Evolutionary conservation across 73 alveolate genomes (phyloP).

Genomic region (Urostyla sp.): DNA sequence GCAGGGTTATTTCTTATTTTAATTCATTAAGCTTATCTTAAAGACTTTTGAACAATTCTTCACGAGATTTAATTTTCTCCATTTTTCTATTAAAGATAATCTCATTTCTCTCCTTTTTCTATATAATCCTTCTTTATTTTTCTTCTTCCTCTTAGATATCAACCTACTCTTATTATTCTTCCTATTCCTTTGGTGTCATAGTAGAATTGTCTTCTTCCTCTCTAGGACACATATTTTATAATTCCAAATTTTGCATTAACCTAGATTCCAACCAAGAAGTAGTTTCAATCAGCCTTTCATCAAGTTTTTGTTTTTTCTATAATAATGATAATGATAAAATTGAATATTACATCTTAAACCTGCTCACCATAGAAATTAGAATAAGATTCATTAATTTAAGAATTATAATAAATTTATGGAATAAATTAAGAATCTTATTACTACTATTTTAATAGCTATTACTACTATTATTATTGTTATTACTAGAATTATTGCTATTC

Average conservation of each 20-base stretch:
- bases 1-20: constrained; percentile 13
- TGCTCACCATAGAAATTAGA: constrained; percentile 25
- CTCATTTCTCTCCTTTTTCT: background rate
- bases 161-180: constrained; percentile 7
- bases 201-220: background rate
- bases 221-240: background rate
- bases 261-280: constrained; percentile 33
- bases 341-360: constrained; percentile 8
- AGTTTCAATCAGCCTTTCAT: constrained; percentile 32
- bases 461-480: background rate
- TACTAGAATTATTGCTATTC: no score
- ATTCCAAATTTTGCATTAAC: constrained; percentile 11
- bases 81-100: background rate
- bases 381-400: background rate
- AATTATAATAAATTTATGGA: background rate
- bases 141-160: background rate
- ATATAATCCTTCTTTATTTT: constrained; percentile 1
- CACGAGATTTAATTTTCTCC: constrained; percentile 2
- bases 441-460: background rate
- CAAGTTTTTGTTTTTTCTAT: constrained; percentile 46
- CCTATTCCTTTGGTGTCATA: constrained; percentile 14
- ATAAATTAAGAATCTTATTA: background rate
- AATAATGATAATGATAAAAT: background rate
- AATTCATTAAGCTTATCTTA: constrained; percentile 13
- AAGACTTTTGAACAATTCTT: constrained; percentile 15